A percentile compares a stretch with the other conserved stretches of the same genome.
Conservation (phyloP, 2,329 filamentous ascomycete genomes). For the Penicillium sp. region DNA sequence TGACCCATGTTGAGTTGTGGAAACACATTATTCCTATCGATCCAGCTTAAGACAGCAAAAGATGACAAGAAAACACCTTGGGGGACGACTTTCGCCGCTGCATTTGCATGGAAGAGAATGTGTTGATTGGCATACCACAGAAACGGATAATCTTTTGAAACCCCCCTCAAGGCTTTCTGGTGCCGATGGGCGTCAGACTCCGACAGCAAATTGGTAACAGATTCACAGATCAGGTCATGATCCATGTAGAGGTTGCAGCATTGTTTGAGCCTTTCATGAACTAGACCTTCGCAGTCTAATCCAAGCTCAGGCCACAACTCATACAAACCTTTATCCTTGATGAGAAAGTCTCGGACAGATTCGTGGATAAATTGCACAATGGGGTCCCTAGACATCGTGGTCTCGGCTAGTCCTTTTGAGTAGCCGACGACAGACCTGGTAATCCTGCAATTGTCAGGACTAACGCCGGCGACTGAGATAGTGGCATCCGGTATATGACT, state of each 20-base stretch:
- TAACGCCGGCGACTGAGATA: neutral
- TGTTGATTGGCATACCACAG: slow-evolving; percentile 36
- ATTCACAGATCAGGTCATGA: neutral
- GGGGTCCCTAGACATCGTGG: slow-evolving; percentile 20
- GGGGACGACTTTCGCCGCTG: slow-evolving; percentile 14
- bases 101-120: slow-evolving; percentile 32
- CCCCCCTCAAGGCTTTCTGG: neutral
- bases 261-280: slow-evolving; percentile 49
- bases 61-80: slow-evolving; percentile 24
- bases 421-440: slow-evolving; percentile 22
- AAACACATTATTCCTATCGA: slow-evolving; percentile 35
- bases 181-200: neutral
- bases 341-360: slow-evolving; percentile 36
- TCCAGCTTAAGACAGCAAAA: slow-evolving; percentile 35
- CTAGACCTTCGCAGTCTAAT: slow-evolving; percentile 27
- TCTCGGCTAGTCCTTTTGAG: slow-evolving; percentile 37
- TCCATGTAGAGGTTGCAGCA: slow-evolving; percentile 18
- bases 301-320: slow-evolving; percentile 35
- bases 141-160: slow-evolving; percentile 34
- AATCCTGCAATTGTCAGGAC: neutral
- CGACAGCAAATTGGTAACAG: neutral
- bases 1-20: slow-evolving; percentile 31
- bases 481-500: slow-evolving; percentile 1
- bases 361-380: slow-evolving; percentile 41
- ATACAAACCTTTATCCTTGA: slow-evolving; percentile 30